Conservation (phyloP, 768 basidiomycete genomes). For the Amanita rubescens region DNA sequence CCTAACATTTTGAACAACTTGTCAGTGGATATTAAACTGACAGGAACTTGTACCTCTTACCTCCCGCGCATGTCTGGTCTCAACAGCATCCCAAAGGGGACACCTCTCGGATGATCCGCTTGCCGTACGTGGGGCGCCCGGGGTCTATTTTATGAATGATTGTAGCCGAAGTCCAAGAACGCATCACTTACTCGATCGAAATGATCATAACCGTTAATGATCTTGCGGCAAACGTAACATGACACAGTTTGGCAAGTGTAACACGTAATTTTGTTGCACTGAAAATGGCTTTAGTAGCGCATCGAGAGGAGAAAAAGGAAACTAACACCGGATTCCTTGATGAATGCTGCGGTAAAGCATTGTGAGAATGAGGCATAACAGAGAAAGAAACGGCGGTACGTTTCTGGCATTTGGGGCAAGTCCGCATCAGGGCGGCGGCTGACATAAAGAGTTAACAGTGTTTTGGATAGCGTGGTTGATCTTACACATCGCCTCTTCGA, state of each 20-base stretch:
- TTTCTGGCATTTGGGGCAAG: conserved; percentile 83
- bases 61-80: conserved; percentile 59
- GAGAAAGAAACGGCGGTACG: conserved; percentile 30
- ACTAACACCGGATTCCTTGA: conserved; percentile 73
- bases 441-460: not conserved
- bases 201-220: conserved; percentile 73
- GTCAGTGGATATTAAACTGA: not conserved
- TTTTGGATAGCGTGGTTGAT: conserved; percentile 3
- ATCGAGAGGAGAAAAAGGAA: not conserved
- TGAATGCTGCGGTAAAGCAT: conserved; percentile 45
- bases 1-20: conserved; percentile 32
- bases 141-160: not conserved
- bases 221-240: conserved; percentile 77
- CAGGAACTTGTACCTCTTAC: conserved; percentile 24
- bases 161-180: conserved; percentile 9
- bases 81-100: conserved; percentile 59
- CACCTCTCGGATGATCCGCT: conserved; percentile 41
- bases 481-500: conserved; percentile 94
- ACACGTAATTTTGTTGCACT: conserved; percentile 94
- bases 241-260: conserved; percentile 64
- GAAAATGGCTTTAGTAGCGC: not conserved
- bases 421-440: conserved; percentile 80
- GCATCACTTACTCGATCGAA: conserved; percentile 27
- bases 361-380: not conserved
- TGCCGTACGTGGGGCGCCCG: conserved; percentile 11